Evolutionary conservation across 106 monocot species (phyloP).

Genomic region (Dioscorea dumetorum): DNA sequence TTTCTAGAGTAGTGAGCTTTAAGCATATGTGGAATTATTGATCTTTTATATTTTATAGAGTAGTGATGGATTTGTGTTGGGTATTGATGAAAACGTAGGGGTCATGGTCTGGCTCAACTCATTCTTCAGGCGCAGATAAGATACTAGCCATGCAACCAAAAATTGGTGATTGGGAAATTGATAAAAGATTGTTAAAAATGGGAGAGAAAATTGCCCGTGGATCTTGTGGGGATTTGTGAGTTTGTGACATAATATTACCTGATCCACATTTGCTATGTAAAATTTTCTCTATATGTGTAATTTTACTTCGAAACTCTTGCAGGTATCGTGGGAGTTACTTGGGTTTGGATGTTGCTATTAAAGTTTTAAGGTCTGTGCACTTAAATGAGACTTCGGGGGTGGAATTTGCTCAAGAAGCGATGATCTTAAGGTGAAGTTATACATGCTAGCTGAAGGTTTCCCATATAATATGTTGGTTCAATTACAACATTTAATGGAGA

Average conservation of each 20-base stretch:
- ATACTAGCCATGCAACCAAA: conserved; percentile 27
- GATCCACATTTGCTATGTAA: too few relatives aligned
- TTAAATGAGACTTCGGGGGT: conserved; percentile 29
- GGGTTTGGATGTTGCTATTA: conserved; percentile 85
- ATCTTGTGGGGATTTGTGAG: conserved; percentile 83
- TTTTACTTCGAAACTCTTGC: not conserved
- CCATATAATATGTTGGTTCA: too few relatives aligned
- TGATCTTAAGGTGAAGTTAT: conserved; percentile 54
- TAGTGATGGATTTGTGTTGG: not conserved
- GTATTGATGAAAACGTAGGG: conserved; percentile 31
- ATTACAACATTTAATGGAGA: too few relatives aligned
- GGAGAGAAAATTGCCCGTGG: conserved; percentile 74
- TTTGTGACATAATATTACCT: not conserved
- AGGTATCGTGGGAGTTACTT: conserved; percentile 80
- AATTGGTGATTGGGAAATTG: conserved; percentile 59
- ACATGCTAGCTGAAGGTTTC: too few relatives aligned
- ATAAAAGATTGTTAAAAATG: conserved; percentile 48
- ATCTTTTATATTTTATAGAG: too few relatives aligned
- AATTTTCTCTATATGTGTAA: not conserved
- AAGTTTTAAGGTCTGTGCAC: conserved; percentile 72
- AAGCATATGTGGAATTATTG: too few relatives aligned
- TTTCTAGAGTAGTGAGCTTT: too few relatives aligned
- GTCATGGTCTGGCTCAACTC: conserved; percentile 49
- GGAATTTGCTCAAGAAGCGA: conserved; percentile 85
- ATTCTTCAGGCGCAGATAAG: conserved; percentile 27